phyloP scores from a whole-genome alignment of 2,329 filamentous ascomycete species.

The Ampelomyces quisqualis region DNA sequence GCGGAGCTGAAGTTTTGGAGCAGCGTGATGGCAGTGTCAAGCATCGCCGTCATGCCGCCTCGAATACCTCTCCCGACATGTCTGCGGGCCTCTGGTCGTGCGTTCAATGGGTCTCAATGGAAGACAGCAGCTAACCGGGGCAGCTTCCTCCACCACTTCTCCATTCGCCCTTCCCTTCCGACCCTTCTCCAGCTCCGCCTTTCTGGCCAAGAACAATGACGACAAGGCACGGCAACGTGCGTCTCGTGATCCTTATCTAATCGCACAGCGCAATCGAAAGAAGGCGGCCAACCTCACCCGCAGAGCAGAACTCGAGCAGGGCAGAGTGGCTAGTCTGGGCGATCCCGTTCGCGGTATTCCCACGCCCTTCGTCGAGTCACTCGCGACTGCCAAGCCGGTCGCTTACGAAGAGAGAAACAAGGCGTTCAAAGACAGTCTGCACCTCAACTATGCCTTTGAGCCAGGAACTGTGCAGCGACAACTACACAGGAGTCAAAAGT shows the following conservation, averaged over 20 bases:
- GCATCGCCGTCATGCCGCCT: constrained; percentile 47
- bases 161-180: constrained; percentile 57
- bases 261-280: constrained; percentile 77
- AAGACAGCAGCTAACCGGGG: not conserved
- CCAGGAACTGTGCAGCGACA: constrained; percentile 66
- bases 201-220: constrained; percentile 53
- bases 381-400: constrained; percentile 61
- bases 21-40: constrained; percentile 3
- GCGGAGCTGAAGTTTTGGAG: constrained; percentile 4
- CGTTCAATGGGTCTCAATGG: constrained; percentile 1
- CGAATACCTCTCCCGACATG: constrained; percentile 49
- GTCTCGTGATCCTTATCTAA: constrained; percentile 77
- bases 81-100: constrained; percentile 47
- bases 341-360: constrained; percentile 75
- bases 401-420: constrained; percentile 20
- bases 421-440: constrained; percentile 32
- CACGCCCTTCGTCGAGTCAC: constrained; percentile 81
- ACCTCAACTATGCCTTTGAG: constrained; percentile 76
- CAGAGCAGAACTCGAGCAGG: constrained; percentile 66
- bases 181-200: constrained; percentile 61
- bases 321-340: constrained; percentile 66
- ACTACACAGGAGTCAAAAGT: constrained; percentile 64
- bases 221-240: constrained; percentile 55
- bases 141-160: constrained; percentile 24
- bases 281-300: constrained; percentile 80